A percentile compares a stretch with the other conserved stretches of the same genome.
Evolutionary conservation across 441 rosid genomes (phyloP).

Genomic region (Mallotus japonicus): DNA sequence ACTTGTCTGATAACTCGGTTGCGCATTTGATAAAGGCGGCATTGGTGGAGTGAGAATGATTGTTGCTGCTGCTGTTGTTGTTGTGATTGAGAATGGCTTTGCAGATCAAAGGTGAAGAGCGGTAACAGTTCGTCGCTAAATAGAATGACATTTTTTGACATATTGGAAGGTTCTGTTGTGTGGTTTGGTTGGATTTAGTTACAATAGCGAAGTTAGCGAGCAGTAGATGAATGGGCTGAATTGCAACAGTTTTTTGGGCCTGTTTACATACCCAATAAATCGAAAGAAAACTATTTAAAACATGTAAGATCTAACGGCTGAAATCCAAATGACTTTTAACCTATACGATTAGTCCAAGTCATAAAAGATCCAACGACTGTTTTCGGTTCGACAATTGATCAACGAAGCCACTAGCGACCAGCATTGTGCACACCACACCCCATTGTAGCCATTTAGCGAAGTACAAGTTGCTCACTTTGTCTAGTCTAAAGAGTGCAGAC

Average conservation of each 20-base stretch:
- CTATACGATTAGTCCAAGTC: background rate
- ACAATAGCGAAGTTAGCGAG: too few relatives aligned
- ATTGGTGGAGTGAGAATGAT: too few relatives aligned
- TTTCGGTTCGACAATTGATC: background rate
- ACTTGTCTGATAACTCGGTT: conserved; percentile 61
- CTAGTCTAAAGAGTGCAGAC: background rate
- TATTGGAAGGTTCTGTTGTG: too few relatives aligned
- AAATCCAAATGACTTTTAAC: background rate
- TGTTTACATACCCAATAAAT: background rate
- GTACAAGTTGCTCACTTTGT: background rate
- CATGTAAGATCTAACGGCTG: conserved; percentile 10
- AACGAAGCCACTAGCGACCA: background rate
- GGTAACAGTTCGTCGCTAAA: conserved; percentile 25
- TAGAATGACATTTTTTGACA: conserved; percentile 37
- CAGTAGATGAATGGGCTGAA: too few relatives aligned
- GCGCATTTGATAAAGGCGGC: conserved; percentile 51
- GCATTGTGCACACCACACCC: background rate
- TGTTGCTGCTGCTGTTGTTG: background rate
- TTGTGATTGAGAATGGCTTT: conserved; percentile 25
- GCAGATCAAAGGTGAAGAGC: conserved; percentile 36
- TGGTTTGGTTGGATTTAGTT: too few relatives aligned
- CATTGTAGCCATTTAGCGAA: background rate
- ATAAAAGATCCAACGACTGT: background rate
- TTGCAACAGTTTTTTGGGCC: too few relatives aligned
- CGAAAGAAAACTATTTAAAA: background rate